Percentiles rank a stretch among this genome's conserved stretches.
Conservation (phyloP, 2,329 filamentous ascomycete species). For the Fusarium proliferatum region DNA sequence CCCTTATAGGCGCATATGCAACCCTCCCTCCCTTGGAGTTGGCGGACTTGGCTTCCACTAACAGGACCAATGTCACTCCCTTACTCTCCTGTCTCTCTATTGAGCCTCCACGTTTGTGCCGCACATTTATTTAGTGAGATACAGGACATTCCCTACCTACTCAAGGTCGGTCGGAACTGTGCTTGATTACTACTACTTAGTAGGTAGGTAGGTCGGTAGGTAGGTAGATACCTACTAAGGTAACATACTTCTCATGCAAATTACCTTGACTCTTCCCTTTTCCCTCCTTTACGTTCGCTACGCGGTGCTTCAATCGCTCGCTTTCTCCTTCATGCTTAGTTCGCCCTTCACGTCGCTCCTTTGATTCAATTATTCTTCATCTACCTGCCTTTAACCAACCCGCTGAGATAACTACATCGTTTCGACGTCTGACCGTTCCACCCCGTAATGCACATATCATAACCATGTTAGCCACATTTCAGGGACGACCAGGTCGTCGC, state of each 20-base stretch:
- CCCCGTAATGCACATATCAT: conserved; percentile 31
- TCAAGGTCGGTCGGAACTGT: background rate
- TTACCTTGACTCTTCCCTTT: background rate
- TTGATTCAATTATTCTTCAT: background rate
- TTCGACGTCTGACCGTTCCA: background rate
- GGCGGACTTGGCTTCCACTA: conserved; percentile 1
- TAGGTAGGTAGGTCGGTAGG: background rate
- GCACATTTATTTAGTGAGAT: conserved; percentile 8
- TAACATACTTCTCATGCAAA: background rate
- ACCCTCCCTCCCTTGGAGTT: conserved; percentile 12
- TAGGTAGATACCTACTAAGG: too few species aligned
- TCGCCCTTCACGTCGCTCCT: conserved; percentile 16
- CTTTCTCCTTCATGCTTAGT: background rate
- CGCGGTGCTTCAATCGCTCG: background rate
- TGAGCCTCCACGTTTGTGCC: conserved; percentile 6
- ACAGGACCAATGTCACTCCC: conserved; percentile 9
- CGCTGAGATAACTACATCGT: conserved; percentile 5
- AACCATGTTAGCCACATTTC: conserved; percentile 49
- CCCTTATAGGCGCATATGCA: background rate
- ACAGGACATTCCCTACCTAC: background rate
- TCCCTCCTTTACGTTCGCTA: background rate
- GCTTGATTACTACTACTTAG: background rate
- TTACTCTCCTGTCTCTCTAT: conserved; percentile 21
- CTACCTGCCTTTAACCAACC: background rate
- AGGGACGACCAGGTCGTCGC: conserved; percentile 49